Evolutionary conservation across 495 filamentous ascomycete species (phyloP).

Genomic region (Penicillium bialowiezense): DNA sequence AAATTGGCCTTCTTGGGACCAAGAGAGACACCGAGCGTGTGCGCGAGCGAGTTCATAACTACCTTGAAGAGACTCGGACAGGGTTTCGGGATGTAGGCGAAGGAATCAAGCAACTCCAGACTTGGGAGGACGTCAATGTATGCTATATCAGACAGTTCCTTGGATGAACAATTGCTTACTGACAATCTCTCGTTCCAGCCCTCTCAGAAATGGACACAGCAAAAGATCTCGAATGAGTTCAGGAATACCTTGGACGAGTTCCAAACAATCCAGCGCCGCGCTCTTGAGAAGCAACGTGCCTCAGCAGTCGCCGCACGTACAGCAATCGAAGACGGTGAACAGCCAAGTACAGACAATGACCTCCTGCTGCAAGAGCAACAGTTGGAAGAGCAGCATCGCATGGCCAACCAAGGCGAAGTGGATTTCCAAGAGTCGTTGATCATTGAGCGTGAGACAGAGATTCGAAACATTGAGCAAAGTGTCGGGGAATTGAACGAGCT

Average conservation of each 20-base stretch:
- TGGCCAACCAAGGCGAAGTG: slow-evolving; percentile 92
- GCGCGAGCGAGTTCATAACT: slow-evolving; percentile 80
- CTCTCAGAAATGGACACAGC: slow-evolving; percentile 89
- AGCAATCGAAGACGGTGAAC: slow-evolving; percentile 59
- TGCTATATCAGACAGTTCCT: slow-evolving; percentile 20
- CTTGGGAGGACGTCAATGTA: slow-evolving; percentile 91
- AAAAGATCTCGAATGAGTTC: slow-evolving; percentile 91
- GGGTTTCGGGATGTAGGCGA: slow-evolving; percentile 94
- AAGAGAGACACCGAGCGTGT: slow-evolving; percentile 87
- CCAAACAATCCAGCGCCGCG: slow-evolving; percentile 81
- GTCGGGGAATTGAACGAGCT: slow-evolving; percentile 95
- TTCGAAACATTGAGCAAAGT: slow-evolving; percentile 93
- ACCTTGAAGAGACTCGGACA: slow-evolving; percentile 78
- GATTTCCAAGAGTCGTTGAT: slow-evolving; percentile 97
- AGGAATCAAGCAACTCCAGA: slow-evolving; percentile 84
- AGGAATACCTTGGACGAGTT: slow-evolving; percentile 83
- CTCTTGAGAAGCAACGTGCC: slow-evolving; percentile 88
- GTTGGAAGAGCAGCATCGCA: slow-evolving; percentile 71
- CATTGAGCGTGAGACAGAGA: slow-evolving; percentile 92
- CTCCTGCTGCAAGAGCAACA: slow-evolving; percentile 61
- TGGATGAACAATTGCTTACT: neutral
- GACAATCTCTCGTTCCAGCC: slow-evolving; percentile 51
- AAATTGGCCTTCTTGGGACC: slow-evolving; percentile 83
- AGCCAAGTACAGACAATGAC: slow-evolving; percentile 30
- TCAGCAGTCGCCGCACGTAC: slow-evolving; percentile 75